These are phyloP conservation scores for Epichloe brachyelytri DNA, from an alignment of 2,329 filamentous ascomycete genomes.

Conservation along the genomic window DNA sequence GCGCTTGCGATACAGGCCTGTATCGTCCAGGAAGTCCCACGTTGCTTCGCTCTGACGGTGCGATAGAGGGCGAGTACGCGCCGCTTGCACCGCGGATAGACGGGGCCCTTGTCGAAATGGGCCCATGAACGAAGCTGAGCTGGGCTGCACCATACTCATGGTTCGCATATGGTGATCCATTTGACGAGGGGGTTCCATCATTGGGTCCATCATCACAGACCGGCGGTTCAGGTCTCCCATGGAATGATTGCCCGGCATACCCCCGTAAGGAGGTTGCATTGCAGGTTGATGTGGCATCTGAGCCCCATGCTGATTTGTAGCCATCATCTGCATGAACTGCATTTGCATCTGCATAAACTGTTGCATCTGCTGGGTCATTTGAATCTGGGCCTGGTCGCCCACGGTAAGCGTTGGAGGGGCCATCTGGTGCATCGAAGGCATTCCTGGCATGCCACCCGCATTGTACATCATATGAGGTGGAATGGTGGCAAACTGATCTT, in stretches of 20 bases:
- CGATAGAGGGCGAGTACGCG: slow-evolving; percentile 80
- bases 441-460: slow-evolving; percentile 13
- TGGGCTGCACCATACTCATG: slow-evolving; percentile 75
- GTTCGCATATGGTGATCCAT: slow-evolving; percentile 45
- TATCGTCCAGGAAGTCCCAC: slow-evolving; percentile 83
- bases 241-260: slow-evolving; percentile 23
- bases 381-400: slow-evolving; percentile 61
- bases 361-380: slow-evolving; percentile 73
- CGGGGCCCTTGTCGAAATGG: slow-evolving; percentile 23
- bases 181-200: slow-evolving; percentile 27
- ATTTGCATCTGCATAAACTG: slow-evolving; percentile 91
- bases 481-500: slow-evolving; percentile 37
- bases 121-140: slow-evolving; percentile 44
- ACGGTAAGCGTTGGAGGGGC: slow-evolving; percentile 37
- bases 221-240: slow-evolving; percentile 32
- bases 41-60: slow-evolving; percentile 91
- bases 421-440: slow-evolving; percentile 27
- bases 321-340: slow-evolving; percentile 85
- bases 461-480: slow-evolving; percentile 31
- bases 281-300: slow-evolving; percentile 19
- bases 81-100: slow-evolving; percentile 23
- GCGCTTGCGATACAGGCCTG: slow-evolving; percentile 66
- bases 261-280: slow-evolving; percentile 17
- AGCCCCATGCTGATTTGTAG: slow-evolving; percentile 21
- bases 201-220: slow-evolving; percentile 34